phyloP scores from a whole-genome alignment of 2,329 filamentous ascomycete species.

The Pseudogymnoascus destructans region DNA sequence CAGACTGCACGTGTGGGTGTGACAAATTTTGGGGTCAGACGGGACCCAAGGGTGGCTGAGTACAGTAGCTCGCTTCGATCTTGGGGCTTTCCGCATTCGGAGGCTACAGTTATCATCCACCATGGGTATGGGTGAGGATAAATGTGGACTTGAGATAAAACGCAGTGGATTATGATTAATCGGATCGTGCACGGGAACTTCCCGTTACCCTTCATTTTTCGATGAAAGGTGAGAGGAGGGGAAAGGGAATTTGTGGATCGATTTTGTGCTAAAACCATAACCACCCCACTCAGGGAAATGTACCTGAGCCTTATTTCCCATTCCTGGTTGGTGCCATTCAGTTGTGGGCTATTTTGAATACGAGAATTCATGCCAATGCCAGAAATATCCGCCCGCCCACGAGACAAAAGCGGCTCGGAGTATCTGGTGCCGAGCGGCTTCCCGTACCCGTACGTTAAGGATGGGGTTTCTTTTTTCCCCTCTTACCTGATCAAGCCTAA shows the following conservation, averaged over 20 bases:
- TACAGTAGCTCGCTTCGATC: background rate
- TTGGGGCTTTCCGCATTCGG: background rate
- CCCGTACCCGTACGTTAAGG: background rate
- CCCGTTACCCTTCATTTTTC: background rate
- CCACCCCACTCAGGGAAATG: background rate
- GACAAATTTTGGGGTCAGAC: background rate
- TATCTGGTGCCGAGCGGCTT: background rate
- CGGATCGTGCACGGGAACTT: background rate
- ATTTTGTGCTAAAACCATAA: background rate
- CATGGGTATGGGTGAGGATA: background rate
- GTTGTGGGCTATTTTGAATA: conserved; percentile 2
- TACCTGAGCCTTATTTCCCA: background rate
- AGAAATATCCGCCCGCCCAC: background rate
- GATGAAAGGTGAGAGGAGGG: background rate
- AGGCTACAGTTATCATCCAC: background rate
- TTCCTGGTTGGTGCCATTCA: background rate
- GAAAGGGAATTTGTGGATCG: background rate
- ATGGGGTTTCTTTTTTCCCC: conserved; percentile 1
- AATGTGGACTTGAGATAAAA: background rate
- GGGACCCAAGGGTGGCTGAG: background rate
- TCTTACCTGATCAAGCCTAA: background rate
- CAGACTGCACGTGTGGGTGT: background rate
- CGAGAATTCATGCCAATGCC: no score
- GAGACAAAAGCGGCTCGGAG: background rate
- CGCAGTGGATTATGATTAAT: background rate